Evolutionary conservation across 169 alveolate genomes (phyloP), one percentile per base, ranked within the genome.

Genomic region (Eimeria maxima): DNA sequence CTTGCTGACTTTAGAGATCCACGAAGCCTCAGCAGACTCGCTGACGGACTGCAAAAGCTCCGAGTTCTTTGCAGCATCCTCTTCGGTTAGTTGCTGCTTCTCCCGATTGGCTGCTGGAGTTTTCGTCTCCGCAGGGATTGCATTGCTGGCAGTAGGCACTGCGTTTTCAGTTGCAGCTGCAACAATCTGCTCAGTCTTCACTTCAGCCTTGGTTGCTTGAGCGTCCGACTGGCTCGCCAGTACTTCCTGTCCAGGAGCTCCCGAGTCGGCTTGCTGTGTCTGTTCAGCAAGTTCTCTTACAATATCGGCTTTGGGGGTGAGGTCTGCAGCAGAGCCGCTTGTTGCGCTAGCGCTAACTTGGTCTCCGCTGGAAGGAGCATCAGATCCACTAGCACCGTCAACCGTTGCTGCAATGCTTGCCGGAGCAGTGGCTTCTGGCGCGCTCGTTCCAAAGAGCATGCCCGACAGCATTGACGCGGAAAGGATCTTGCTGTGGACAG

Each of bases 1-100:
- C 18, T 83, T 83, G 91, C 91, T 83, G 91, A 83, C 74, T 50
- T 55, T 55, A 14, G 91, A 83, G 53, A 83, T 83, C 91, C 91
- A 83, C n/a, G 91, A 83, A 8, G 91, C 18, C 53, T 83, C 91
- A 11, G 91, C 91, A n/a, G 91, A 83, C 91, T 83, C 74, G 91
- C 91, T 55, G 76, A 83, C 91, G 55, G 91, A 83, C 60, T 83
- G 91, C n/a, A 83, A 67, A n/a, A 55, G 91, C 53, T 83, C 91
- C 24, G 91, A 83, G 27, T 83, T 83, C 50, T 83, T 83, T 29
- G 55, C 53, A 24, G 91, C 91, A 55, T 83, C 91, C 27, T 83
- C 74, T 29, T 83, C 91, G 24, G 91, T 53, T 4, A 83, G 71
- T 33, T 83, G 91, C 91, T 83, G 71, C 71, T 83, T 67, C 42